Evolutionary conservation across 371 early-diverging fungal species (phyloP).

Genomic region (Mortierella sp.): DNA sequence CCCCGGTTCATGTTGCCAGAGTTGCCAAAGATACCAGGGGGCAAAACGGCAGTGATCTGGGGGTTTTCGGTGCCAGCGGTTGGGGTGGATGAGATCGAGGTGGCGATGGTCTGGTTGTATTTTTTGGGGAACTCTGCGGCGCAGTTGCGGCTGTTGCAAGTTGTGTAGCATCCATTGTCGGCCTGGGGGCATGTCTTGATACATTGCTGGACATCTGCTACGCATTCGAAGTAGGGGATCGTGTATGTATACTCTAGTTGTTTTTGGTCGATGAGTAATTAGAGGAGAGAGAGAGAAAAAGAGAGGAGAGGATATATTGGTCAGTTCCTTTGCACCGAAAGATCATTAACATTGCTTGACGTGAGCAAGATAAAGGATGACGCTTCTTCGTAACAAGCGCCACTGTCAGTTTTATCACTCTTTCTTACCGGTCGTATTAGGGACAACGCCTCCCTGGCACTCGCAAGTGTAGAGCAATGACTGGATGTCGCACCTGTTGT

Average conservation of each 20-base stretch:
- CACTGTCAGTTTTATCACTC: constrained; percentile 1
- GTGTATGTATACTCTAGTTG: constrained; percentile 57
- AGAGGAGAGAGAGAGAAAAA: background rate
- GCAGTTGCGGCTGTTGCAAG: constrained; percentile 44
- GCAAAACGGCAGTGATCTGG: constrained; percentile 74
- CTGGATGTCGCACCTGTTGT: constrained; percentile 44
- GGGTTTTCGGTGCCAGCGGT: constrained; percentile 58
- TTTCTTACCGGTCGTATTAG: constrained; percentile 39
- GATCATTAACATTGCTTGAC: background rate
- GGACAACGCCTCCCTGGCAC: constrained; percentile 38
- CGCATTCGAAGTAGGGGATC: constrained; percentile 58
- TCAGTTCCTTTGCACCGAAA: background rate
- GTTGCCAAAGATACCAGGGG: constrained; percentile 86
- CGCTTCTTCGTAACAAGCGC: background rate
- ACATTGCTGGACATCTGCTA: constrained; percentile 43
- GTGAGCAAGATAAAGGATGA: background rate
- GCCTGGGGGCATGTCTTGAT: constrained; percentile 31
- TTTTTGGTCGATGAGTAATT: background rate
- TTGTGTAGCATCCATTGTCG: constrained; percentile 38
- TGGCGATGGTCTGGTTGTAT: constrained; percentile 46
- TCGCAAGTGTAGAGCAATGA: constrained; percentile 30
- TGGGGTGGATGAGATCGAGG: constrained; percentile 27
- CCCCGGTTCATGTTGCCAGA: constrained; percentile 71
- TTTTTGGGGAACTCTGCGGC: constrained; percentile 52
- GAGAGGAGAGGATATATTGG: background rate